These are phyloP conservation scores for Seminavis robusta DNA, from an alignment of 108 stramenopile species.

Conservation along the genomic window DNA sequence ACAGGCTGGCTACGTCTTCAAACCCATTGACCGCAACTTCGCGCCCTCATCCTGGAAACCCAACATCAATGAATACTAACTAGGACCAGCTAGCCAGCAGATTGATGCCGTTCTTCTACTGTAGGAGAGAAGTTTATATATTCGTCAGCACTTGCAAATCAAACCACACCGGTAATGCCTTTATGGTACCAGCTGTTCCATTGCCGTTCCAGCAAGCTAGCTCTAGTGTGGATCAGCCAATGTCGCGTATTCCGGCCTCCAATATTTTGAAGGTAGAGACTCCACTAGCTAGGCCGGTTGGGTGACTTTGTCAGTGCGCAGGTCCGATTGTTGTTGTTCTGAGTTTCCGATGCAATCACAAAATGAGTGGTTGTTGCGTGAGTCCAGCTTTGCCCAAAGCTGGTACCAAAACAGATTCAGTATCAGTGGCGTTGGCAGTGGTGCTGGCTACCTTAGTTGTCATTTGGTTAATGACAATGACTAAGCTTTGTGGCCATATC, in stretches of 20 bases:
- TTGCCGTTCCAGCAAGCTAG: no score
- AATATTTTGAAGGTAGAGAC: constrained; percentile 53
- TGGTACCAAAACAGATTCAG: constrained; percentile 55
- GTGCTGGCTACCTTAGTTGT: constrained; percentile 66
- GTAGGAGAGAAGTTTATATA: no score
- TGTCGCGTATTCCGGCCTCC: constrained; percentile 57
- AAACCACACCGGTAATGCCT: no score
- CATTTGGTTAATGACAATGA: constrained; percentile 94
- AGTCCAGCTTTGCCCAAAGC: constrained; percentile 94
- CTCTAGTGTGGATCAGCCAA: background rate
- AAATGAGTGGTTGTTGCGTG: constrained; percentile 90
- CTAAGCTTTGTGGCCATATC: constrained; percentile 60
- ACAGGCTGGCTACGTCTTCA: no score
- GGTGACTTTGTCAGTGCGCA: constrained; percentile 75
- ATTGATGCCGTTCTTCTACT: no score
- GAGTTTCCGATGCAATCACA: constrained; percentile 30
- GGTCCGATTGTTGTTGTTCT: constrained; percentile 13
- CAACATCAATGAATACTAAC: no score
- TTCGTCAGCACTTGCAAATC: no score
- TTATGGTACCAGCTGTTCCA: no score
- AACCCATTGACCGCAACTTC: no score
- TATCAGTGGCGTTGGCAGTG: constrained; percentile 2
- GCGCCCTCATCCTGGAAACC: no score
- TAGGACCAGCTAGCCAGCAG: no score
- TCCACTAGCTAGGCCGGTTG: constrained; percentile 50